Evolutionary conservation across 75 land plant species (phyloP), one percentile per base, ranked within the genome.

Genomic region (Larix kaempferi): DNA sequence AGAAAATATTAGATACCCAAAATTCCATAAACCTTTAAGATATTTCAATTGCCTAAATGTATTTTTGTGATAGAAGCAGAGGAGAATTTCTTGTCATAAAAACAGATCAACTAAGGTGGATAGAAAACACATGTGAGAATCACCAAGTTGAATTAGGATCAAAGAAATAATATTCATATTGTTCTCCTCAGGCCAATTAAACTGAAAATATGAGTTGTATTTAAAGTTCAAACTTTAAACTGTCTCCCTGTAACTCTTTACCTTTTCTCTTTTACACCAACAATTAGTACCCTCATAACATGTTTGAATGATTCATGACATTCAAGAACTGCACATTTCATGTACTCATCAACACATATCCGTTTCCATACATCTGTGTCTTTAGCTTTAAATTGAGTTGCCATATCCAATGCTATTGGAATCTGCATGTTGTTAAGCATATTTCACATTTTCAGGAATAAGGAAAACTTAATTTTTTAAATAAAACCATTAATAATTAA

Each of bases 261-360:
- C 98, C 93, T 88, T 78, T 85, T 90, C 82, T 98, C 99, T 76
- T 80, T 91, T 73, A 90, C 94, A 37, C 95, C 95, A 86, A 80
- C 86, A 22, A 98, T 88, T 22, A 93, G 33, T 63, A 78, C 37
- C 58, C 85, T 91, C 74, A 96, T 76, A 41, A 96, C 86, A 77
- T 81, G 82, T 60, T 92, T 89, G 65, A 90, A 91, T 26, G 95
- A 84, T 63, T 94, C 92, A 71, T 92, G 92, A 62, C 93, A 94
- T 80, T 96, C 97, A 62, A 84, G 77, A 1, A 96, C 93, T 49
- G 95, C 98, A 82, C 93, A 91, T 83, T 89, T 92, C 98, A 93
- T 92, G 75, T 94, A 92, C 58, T 94, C 92, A 80, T 97, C 99
- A 37, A 86, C 87, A 84, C 85, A 96, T 66, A 97, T 92, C 35